Evolutionary conservation across 2,329 filamentous ascomycete genomes (phyloP).

Genomic region (Aphanoascus verrucosus): DNA sequence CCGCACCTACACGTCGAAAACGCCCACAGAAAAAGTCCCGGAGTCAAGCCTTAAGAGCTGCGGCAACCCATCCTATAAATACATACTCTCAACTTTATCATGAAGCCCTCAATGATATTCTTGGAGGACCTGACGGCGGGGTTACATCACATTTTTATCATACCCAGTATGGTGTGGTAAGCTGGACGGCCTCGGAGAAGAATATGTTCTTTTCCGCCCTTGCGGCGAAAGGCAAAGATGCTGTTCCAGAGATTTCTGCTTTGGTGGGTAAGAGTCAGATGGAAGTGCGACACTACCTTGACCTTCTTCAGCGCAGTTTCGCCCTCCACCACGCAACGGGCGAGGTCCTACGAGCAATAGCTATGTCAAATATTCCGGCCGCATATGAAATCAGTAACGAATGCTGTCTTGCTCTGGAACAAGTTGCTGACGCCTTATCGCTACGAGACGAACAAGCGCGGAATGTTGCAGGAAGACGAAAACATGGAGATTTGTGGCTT

Average conservation of each 20-base stretch:
- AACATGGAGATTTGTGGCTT: slow-evolving; percentile 57
- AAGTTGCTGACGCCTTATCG: slow-evolving; percentile 55
- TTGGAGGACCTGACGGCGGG: slow-evolving; percentile 10
- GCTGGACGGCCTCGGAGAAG: slow-evolving; percentile 66
- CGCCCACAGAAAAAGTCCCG: neutral
- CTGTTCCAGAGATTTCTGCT: slow-evolving; percentile 51
- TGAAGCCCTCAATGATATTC: slow-evolving; percentile 40
- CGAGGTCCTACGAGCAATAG: slow-evolving; percentile 30
- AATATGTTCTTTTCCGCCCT: slow-evolving; percentile 56
- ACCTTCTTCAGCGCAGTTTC: slow-evolving; percentile 46
- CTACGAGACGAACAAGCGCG: slow-evolving; percentile 55
- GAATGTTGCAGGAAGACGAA: slow-evolving; percentile 46
- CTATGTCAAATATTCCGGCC: slow-evolving; percentile 52
- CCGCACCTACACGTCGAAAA: slow-evolving; percentile 7
- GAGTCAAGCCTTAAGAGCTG: slow-evolving; percentile 2
- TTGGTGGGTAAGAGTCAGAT: slow-evolving; percentile 59
- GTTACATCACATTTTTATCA: slow-evolving; percentile 23
- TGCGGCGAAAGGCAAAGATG: slow-evolving; percentile 51
- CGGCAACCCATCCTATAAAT: slow-evolving; percentile 20
- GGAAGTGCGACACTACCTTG: slow-evolving; percentile 62
- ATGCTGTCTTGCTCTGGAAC: slow-evolving; percentile 56
- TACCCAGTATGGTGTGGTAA: slow-evolving; percentile 56
- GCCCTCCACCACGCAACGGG: slow-evolving; percentile 32
- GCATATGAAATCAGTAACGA: slow-evolving; percentile 60
- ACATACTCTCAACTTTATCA: slow-evolving; percentile 46